These are phyloP conservation scores for Haplosporangium sp. DNA, from an alignment of 371 early-diverging fungal genomes.

Conservation along the genomic window DNA sequence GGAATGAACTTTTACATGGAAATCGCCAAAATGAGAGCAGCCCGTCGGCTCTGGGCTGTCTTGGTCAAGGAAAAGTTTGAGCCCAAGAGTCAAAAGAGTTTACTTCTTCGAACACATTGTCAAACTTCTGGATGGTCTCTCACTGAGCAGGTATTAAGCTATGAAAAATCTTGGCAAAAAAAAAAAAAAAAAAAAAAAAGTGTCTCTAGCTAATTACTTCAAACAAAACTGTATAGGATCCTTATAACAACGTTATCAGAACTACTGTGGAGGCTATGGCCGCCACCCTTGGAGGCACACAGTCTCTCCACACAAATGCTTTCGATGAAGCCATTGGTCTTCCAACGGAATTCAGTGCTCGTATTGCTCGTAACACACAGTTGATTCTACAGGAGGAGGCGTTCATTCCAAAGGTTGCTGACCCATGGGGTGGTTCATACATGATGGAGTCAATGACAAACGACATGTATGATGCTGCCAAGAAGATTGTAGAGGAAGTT, in stretches of 20 bases:
- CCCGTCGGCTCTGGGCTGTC: conserved; percentile 85
- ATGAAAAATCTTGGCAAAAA: neutral
- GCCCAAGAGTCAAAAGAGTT: conserved; percentile 77
- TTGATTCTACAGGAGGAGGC: conserved; percentile 89
- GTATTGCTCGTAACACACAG: conserved; percentile 91
- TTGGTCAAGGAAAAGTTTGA: conserved; percentile 82
- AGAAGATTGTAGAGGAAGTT: conserved; percentile 77
- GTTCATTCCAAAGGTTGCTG: conserved; percentile 81
- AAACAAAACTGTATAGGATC: conserved; percentile 61
- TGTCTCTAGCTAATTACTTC: neutral
- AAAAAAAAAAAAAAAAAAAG: neutral
- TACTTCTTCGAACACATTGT: conserved; percentile 87
- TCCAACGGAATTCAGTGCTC: conserved; percentile 84
- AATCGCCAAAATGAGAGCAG: conserved; percentile 90
- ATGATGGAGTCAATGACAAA: conserved; percentile 92
- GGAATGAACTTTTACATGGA: conserved; percentile 97
- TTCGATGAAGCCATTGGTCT: conserved; percentile 90
- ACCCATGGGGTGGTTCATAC: conserved; percentile 92
- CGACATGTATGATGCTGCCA: conserved; percentile 76
- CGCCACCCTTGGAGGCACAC: conserved; percentile 88
- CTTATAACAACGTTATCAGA: conserved; percentile 89
- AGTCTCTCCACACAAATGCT: conserved; percentile 89
- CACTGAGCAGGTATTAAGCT: conserved; percentile 74
- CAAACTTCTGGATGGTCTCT: conserved; percentile 93
- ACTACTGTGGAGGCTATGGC: conserved; percentile 93